Base-by-base conservation (phyloP, 176 grass and related monocot genomes). In the Oryza australiensis region DNA sequence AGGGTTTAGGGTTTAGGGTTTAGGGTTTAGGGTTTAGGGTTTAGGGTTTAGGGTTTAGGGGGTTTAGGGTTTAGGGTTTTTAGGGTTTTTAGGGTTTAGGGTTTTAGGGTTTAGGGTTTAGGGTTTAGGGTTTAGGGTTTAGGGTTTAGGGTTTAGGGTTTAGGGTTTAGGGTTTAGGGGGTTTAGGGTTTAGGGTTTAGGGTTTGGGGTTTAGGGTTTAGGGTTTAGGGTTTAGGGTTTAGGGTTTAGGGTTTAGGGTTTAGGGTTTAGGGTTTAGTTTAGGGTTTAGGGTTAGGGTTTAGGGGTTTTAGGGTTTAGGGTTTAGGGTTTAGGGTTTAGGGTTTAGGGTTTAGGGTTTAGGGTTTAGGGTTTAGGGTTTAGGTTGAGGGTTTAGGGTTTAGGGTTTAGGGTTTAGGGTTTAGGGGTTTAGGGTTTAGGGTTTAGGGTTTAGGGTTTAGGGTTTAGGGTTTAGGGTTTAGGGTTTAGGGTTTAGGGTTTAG, bases 161-260 rank as follows among this genome's bases (percentile, higher is more conserved):
- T 57, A 63, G 8, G 62, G 27, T 40, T 63, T 70, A 7, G 66
- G 72, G 68, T 68, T 75, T 28, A 84, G n/a, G n/a, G 23, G 33
- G 62, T 33, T 33, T 33, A 5, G 26, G 34, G 29, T 30, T 70
- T 70, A 33, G 66, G 66, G 34, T 70, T 70, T 30, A 7, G 66
- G 26, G 26, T 70, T 33, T 70, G 12, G 66, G 66, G 26, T 70
- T 70, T 33, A 70, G n/a, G 26, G 34, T 18, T 70, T 33, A 23
- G 22, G 64, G 59, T 40, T 66, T 68, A 20, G 29, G 57, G 62
- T 43, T 81, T 49, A 18, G 18, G 66, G 41, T 43, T 81, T 33
- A 16, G 55, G 62, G 51, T 81, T 70, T 46, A 40, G 62, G 78
- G 46, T 80, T 66, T 68, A 42, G 62, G 65, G 68, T 68, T 80